Conservation (phyloP, 768 basidiomycete genomes). For the Suillus spraguei region DNA sequence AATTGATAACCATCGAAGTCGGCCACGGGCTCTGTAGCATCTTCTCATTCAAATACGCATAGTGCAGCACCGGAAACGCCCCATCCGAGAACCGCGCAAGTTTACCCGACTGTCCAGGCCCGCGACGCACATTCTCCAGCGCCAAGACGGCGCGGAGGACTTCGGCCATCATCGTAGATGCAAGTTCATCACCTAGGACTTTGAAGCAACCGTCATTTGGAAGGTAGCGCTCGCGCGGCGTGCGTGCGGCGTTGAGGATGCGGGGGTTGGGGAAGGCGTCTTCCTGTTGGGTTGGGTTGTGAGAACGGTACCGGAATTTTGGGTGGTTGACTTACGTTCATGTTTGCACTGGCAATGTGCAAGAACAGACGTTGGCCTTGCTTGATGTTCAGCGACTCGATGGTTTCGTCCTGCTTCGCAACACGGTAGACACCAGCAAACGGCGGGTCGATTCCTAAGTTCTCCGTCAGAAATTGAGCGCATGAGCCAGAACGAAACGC, state of each 20-base stretch:
- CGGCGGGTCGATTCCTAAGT: constrained; percentile 68
- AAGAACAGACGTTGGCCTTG: constrained; percentile 62
- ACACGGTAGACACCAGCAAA: constrained; percentile 70
- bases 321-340: constrained; percentile 48
- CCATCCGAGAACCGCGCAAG: constrained; percentile 60
- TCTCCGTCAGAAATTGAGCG: constrained; percentile 10
- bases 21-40: constrained; percentile 68
- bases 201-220: constrained; percentile 50
- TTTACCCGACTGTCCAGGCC: constrained; percentile 65
- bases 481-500: constrained; percentile 28
- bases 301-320: neutral
- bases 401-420: constrained; percentile 45
- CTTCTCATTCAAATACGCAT: constrained; percentile 56
- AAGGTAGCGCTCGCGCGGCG: constrained; percentile 46
- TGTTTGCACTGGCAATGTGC: constrained; percentile 57
- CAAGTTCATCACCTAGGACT: constrained; percentile 54
- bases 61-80: constrained; percentile 48
- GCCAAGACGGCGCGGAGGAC: constrained; percentile 67
- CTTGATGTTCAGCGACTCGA: constrained; percentile 45
- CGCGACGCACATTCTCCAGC: constrained; percentile 60
- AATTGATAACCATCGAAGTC: constrained; percentile 59
- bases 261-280: constrained; percentile 53
- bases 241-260: constrained; percentile 46
- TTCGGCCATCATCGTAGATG: constrained; percentile 60
- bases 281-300: constrained; percentile 36